Base-by-base conservation (phyloP, 2,329 filamentous ascomycete genomes). In the Colletotrichum cereale region DNA sequence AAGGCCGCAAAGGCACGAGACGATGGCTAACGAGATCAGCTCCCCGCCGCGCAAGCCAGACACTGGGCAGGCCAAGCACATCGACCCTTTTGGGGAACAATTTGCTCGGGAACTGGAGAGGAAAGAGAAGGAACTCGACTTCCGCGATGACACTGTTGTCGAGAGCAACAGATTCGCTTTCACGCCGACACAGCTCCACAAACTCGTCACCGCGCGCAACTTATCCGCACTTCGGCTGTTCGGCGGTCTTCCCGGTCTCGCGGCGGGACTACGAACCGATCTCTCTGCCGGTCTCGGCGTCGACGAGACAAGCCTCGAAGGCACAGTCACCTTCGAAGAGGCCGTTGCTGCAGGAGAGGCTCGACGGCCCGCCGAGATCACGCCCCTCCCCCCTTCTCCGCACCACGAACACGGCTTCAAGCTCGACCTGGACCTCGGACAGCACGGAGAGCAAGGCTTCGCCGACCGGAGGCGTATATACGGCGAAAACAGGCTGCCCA, bases 401-500 rank as follows among this genome's bases (percentile, higher is more conserved):
- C 61, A 58, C 21, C 72, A 62, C 52, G 53, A 64, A n/a, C 58
- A 55, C 38, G 58, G 38, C 6, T 67, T 73, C 70, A 72, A 71
- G 34, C 62, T 74, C n/a, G 62, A 74, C 48, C 26, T 73, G 42
- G 72, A 73, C 34, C 52, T 73, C 3, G 63, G 60, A 2, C 66
- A 74, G 12, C 70, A 73, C 81, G 68, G 60, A 12, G 12, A 65
- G 12, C 24, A 65, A 16, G 7, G 36, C 3, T 92, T 87, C 74
- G 76, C 78, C 26, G 93, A 95, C 76, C 89, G 93, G 29, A 92
- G 88, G 77, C 89, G 91, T 44, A 84, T 95, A 10, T 95, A 89
- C 78, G 90, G 89, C 64, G 87, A 89, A 73, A 95, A 95, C 75
- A 83, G 84, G 38, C 82, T 93, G n/a, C 91, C 91, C 0, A 89